Conservation (phyloP, 2,329 filamentous ascomycete genomes). For the Clonostachys rosea region DNA sequence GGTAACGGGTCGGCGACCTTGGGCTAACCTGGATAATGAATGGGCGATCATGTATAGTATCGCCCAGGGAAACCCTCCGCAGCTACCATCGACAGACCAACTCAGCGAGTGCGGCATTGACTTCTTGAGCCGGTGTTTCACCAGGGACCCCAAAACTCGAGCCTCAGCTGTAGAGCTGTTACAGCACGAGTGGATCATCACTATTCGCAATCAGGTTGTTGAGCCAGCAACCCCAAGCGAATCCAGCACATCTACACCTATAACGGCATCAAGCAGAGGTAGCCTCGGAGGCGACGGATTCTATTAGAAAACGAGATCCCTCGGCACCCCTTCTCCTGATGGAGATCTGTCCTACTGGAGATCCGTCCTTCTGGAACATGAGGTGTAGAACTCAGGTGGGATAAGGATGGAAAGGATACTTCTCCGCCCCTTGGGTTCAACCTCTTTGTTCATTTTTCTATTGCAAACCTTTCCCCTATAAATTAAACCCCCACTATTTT, state of each 20-base stretch:
- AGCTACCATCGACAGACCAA: constrained; percentile 77
- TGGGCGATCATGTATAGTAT: constrained; percentile 99
- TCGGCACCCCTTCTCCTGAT: not conserved
- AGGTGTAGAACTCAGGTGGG: not conserved
- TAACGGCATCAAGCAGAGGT: constrained; percentile 19
- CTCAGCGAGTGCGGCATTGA: constrained; percentile 81
- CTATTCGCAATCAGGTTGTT: constrained; percentile 59
- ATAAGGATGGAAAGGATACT: too few relatives aligned
- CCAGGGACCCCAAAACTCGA: constrained; percentile 73
- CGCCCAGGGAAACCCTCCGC: constrained; percentile 89
- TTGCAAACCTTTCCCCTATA: too few relatives aligned
- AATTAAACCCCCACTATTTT: too few relatives aligned
- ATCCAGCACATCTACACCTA: constrained; percentile 33
- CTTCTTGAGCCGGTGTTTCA: constrained; percentile 83
- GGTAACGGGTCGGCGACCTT: constrained; percentile 90
- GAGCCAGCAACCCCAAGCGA: constrained; percentile 62
- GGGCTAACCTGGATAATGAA: constrained; percentile 95
- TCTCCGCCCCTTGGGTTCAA: too few relatives aligned
- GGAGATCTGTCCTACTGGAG: too few relatives aligned
- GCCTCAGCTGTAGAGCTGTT: constrained; percentile 83
- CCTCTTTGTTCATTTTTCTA: too few relatives aligned
- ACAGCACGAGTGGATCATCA: constrained; percentile 87
- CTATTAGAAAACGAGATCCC: constrained; percentile 10
- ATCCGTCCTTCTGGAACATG: not conserved
- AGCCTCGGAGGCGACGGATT: constrained; percentile 21